These are phyloP conservation scores for Chlamydomonas reinhardtii DNA, from an alignment of 163 green algal genomes.

Conservation along the genomic window DNA sequence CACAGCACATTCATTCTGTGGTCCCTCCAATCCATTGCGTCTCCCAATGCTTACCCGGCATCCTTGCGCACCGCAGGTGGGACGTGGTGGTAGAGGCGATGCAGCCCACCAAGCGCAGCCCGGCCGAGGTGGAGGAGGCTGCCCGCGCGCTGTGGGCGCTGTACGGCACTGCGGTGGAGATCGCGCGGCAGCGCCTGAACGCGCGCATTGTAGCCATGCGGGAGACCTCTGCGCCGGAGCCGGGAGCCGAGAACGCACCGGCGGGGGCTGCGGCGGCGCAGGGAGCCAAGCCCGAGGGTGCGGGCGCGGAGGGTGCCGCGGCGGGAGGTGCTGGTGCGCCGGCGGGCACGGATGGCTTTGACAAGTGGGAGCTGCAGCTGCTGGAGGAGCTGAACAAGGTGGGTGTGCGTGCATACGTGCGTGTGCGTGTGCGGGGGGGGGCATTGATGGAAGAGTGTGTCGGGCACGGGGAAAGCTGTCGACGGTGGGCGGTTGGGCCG, in stretches of 20 bases:
- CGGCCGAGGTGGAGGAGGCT: constrained; percentile 17
- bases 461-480: too few relatives aligned
- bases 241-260: neutral
- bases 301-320: neutral
- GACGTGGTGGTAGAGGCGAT: constrained; percentile 5
- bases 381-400: constrained; percentile 8
- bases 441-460: too few relatives aligned
- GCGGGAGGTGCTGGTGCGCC: too few relatives aligned
- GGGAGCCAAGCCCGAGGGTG: neutral
- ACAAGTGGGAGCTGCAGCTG: neutral
- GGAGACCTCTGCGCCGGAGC: too few relatives aligned
- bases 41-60: too few relatives aligned
- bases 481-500: too few relatives aligned
- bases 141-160: constrained; percentile 11
- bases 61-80: neutral
- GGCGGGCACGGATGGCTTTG: neutral
- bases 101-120: constrained; percentile 6
- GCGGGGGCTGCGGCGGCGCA: neutral
- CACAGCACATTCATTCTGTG: neutral
- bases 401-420: neutral
- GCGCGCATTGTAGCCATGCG: neutral
- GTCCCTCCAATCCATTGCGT: neutral
- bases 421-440: too few relatives aligned
- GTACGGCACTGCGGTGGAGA: neutral
- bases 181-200: neutral